Evolutionary conservation across 495 filamentous ascomycete species (phyloP), one percentile per base, ranked within the genome.

Genomic region (Lichenothelia convexa): DNA sequence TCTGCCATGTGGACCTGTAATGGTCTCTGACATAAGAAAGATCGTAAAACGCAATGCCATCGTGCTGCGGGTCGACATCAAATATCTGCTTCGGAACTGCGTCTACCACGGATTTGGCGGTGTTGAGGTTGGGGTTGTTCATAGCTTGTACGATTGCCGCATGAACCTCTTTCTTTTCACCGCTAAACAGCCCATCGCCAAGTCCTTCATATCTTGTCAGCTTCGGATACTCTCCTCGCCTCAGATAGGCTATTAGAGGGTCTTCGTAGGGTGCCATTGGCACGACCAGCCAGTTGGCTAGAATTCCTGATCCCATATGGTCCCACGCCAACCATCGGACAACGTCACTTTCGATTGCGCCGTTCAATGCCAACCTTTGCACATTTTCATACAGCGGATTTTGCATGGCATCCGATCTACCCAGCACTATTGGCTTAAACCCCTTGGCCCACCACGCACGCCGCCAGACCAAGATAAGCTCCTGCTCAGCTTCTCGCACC

Each of bases 371-470:
- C 35, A 74, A 45, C 21, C 55, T 59, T 50, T 85, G 75, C 34
- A 83, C 55, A 34, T 65, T 59, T 47, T 79, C 65, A 49, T 87
- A 93, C 7, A 81, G 50, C 0, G 76, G 79, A 45, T 92, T 85
- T 45, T 78, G 77, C 70, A 78, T 78, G 7, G 86, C 86, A 50
- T 95, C 89, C 8, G 70, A 74, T 18, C 70, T 67, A 18, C 78
- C 73, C 39, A 97, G 57, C 29, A 95, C 75, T 9, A 89, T 64
- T 1, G 89, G 89, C 35, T 65, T 73, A 52, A 97, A 94, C 5
- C 89, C 89, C 44, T 87, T 68, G 9, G 85, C 84, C 74, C 80
- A 94, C 80, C 84, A 94, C 5, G 86, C 89, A 35, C 85, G 65
- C 37, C 85, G 70, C 89, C 89, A 97, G 36, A 78, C 70, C 36